phyloP scores from a whole-genome alignment of 2,329 filamentous ascomycete species.

The Chaetomiaceae sp. region DNA sequence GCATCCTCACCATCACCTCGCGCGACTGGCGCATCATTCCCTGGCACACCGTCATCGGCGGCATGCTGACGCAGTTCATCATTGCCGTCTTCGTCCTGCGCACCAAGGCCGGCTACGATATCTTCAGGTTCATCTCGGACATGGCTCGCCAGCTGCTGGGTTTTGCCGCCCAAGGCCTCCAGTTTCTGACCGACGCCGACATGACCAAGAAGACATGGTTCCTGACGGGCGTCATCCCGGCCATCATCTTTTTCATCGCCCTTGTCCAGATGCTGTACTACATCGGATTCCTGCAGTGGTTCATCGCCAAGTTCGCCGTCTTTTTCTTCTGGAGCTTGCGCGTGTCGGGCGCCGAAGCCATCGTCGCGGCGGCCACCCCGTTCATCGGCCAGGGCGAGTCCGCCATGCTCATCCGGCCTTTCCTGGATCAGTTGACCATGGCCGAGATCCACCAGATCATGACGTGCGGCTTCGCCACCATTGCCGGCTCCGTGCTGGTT shows the following conservation, averaged over 20 bases:
- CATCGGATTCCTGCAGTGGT: conserved; percentile 80
- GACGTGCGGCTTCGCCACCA: conserved; percentile 89
- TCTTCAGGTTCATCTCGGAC: conserved; percentile 82
- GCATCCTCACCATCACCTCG: conserved; percentile 65
- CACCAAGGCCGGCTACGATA: conserved; percentile 73
- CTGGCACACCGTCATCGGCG: conserved; percentile 80
- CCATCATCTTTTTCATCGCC: conserved; percentile 94
- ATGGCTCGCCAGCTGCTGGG: conserved; percentile 70
- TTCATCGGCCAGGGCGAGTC: conserved; percentile 95
- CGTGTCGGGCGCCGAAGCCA: conserved; percentile 87
- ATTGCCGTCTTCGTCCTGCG: conserved; percentile 84
- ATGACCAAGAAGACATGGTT: conserved; percentile 56
- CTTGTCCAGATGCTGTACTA: conserved; percentile 86
- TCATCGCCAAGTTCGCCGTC: conserved; percentile 77
- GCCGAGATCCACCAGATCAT: conserved; percentile 91
- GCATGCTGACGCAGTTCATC: conserved; percentile 84
- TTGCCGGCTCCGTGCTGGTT: conserved; percentile 80
- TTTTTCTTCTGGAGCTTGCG: conserved; percentile 90
- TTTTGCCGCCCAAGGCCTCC: conserved; percentile 68
- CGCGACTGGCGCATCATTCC: conserved; percentile 58
- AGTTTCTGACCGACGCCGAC: conserved; percentile 59
- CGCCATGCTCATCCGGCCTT: conserved; percentile 85
- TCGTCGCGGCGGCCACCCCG: conserved; percentile 86
- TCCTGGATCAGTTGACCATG: conserved; percentile 77
- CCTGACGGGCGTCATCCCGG: conserved; percentile 73